These are phyloP conservation scores for Termitomyces bulborhizus DNA, from an alignment of 768 basidiomycete species.

Conservation along the genomic window DNA sequence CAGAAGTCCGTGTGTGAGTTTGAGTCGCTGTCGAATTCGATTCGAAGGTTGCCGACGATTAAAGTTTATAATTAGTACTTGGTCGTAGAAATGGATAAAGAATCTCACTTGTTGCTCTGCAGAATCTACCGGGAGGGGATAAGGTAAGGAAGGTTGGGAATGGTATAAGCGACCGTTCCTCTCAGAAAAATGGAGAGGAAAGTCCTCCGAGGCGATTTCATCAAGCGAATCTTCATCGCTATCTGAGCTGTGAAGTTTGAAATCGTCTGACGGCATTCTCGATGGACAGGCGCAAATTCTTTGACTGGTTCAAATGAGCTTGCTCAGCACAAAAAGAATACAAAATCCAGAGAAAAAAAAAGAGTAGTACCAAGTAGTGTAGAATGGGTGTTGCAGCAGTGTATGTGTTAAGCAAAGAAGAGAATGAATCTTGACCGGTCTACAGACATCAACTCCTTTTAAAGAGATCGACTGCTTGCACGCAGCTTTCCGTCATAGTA, in stretches of 20 bases:
- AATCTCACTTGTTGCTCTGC: slow-evolving; percentile 58
- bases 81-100: neutral
- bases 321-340: neutral
- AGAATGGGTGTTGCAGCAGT: neutral
- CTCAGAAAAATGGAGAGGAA: slow-evolving; percentile 55
- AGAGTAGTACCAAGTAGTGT: neutral
- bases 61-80: neutral
- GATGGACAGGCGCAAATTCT: neutral
- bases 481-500: neutral
- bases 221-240: slow-evolving; percentile 17
- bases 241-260: slow-evolving; percentile 13
- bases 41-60: neutral
- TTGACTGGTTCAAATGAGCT: neutral
- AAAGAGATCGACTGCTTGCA: neutral
- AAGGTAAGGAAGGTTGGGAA: slow-evolving; percentile 56
- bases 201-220: slow-evolving; percentile 46
- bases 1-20: slow-evolving; percentile 42
- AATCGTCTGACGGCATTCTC: slow-evolving; percentile 12
- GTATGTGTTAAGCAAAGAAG: neutral
- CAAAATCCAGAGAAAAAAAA: neutral
- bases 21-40: slow-evolving; percentile 39
- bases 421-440: neutral
- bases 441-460: neutral
- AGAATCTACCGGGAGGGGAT: slow-evolving; percentile 69
- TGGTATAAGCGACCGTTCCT: slow-evolving; percentile 59